Evolutionary conservation across 139 green algal species (phyloP), one percentile per base, ranked within the genome.

Genomic region (Chlamydomonas applanata): DNA sequence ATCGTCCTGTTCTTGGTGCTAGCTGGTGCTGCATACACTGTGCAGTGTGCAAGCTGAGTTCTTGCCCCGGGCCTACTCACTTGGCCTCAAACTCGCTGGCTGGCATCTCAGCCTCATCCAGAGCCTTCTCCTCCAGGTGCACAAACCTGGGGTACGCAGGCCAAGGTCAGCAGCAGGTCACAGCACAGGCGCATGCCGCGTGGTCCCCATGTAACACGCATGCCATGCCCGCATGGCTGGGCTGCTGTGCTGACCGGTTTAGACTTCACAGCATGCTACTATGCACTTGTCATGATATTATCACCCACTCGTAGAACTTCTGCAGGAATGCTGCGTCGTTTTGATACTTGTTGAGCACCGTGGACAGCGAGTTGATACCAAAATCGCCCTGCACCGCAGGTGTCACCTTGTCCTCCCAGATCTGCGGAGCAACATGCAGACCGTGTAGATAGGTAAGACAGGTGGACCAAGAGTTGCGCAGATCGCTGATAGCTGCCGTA

Each of bases 101-200:
- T 56, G 69, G 69, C 69, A 75, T 20, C 69, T 75, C 69, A 11
- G 69, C 69, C 32, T 75, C 69, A 65, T 75, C 69, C 46, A 75
- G 52, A 16, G 69, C 53, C 53, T 66, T 49, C 69, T 75, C 69
- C 29, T 75, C 69, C 30, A 75, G 52, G 32, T 75, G 69, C 20
- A 75, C 49, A 62, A 73, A 73, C 46, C 67, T 73, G 67, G 36
- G 27, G 27, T 25, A 25, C 17, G n/a, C 22, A 65, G 57, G 17
- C 57, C 17, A 30, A 27, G n/a, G 16, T 16, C 22, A 65, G 61
- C 61, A 45, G 16, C 30, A 69, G n/a, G n/a, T n/a, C n/a, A n/a
- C n/a, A n/a, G n/a, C n/a, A n/a, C n/a, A n/a, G n/a, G n/a, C n/a
- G n/a, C n/a, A n/a, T n/a, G n/a, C n/a, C n/a, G n/a, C n/a, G n/a